phyloP scores from a whole-genome alignment of 331 rosid genomes.

The Malus hybrid region DNA sequence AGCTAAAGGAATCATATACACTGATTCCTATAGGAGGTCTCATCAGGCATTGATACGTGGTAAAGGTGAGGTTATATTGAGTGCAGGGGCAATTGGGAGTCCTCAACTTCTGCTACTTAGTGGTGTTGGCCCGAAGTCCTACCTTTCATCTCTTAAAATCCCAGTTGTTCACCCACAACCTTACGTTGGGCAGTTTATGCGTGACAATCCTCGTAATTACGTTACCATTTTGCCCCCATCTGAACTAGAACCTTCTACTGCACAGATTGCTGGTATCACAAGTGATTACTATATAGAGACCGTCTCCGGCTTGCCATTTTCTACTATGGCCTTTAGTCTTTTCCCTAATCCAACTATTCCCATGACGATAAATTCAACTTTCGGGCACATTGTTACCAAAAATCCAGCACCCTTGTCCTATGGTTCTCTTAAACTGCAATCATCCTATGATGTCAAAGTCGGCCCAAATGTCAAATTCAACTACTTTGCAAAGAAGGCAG shows the following conservation, averaged over 20 bases:
- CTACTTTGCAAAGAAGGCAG: background rate
- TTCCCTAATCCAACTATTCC: background rate
- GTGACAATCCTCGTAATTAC: background rate
- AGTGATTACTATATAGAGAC: background rate
- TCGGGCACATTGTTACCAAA: background rate
- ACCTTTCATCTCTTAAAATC: background rate
- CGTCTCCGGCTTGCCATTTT: background rate
- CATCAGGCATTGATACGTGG: background rate
- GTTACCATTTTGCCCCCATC: background rate
- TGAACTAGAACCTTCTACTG: background rate
- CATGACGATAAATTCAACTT: background rate
- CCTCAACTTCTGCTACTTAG: background rate
- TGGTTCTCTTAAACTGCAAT: background rate
- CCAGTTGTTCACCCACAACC: background rate
- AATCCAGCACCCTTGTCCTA: background rate
- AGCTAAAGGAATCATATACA: background rate
- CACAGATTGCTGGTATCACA: background rate
- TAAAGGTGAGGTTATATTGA: background rate
- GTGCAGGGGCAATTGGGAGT: background rate
- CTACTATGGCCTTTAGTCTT: background rate
- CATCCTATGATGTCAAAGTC: background rate
- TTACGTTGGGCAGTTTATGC: background rate
- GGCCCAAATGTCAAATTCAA: background rate
- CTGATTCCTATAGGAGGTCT: background rate
- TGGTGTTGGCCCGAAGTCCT: background rate